Percentiles rank a stretch among this genome's conserved stretches.
These are phyloP conservation scores for Hanseniaspora gamundiae DNA, from an alignment of 1,139 yeast species.

Conservation along the genomic window DNA sequence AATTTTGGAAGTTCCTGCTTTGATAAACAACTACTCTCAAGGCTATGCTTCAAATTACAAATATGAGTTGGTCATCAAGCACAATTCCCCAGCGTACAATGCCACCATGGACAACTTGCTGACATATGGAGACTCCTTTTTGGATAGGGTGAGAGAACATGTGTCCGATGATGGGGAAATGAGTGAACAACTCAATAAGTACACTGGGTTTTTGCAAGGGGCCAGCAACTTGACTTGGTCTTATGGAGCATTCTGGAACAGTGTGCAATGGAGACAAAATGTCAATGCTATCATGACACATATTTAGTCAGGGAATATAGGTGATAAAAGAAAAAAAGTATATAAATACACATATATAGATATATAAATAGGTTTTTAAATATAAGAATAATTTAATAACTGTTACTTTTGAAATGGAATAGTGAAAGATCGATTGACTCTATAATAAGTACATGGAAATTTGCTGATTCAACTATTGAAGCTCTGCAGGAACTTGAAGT, in stretches of 20 bases:
- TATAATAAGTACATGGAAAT: too few species aligned
- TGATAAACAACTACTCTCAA: conserved; percentile 1
- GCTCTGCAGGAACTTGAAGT: conserved; percentile 37
- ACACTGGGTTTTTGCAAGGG: conserved; percentile 78
- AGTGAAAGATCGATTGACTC: too few species aligned
- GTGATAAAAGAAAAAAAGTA: too few species aligned
- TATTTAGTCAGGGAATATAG: background rate
- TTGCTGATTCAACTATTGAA: background rate
- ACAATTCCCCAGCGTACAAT: conserved; percentile 35
- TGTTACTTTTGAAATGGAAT: too few species aligned
- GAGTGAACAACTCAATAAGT: conserved; percentile 80
- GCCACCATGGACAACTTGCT: conserved; percentile 37
- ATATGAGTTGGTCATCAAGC: conserved; percentile 27
- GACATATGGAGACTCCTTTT: conserved; percentile 61
- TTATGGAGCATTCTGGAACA: conserved; percentile 63
- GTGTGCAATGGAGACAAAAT: conserved; percentile 49
- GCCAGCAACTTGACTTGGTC: conserved; percentile 88
- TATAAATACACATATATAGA: background rate
- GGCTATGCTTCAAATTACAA: background rate
- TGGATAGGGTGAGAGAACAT: conserved; percentile 61
- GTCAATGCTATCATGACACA: conserved; percentile 9
- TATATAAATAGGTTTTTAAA: too few species aligned
- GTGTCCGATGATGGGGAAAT: conserved; percentile 61
- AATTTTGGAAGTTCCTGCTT: conserved; percentile 11
- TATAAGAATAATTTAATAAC: too few species aligned